Conservation (phyloP, 2,329 filamentous ascomycete genomes). For the Ambrosiella beaveri region DNA sequence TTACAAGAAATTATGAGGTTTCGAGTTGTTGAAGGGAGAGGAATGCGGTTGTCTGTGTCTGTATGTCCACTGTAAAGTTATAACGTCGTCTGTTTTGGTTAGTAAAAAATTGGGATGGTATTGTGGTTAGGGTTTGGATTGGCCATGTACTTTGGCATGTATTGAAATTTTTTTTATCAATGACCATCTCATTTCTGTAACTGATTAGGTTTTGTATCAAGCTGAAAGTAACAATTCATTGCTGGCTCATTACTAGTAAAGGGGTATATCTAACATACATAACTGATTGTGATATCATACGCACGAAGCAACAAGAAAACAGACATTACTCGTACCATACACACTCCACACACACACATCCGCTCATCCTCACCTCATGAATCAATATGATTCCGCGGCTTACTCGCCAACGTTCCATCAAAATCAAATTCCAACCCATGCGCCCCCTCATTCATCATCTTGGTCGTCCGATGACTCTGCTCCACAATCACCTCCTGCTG, state of each 20-base stretch:
- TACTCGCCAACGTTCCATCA: constrained; percentile 1
- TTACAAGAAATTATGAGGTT: constrained; percentile 16
- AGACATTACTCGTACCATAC: not conserved
- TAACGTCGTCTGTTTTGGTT: not conserved
- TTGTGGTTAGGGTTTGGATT: not conserved
- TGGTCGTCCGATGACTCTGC: not conserved
- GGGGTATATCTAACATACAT: constrained; percentile 5
- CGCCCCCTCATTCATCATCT: not conserved
- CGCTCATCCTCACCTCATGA: not conserved
- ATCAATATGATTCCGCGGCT: constrained; percentile 5
- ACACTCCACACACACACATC: not conserved
- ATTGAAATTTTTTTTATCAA: not conserved
- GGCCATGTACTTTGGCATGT: not conserved
- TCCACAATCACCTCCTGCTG: constrained; percentile 9
- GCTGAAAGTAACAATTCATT: not conserved
- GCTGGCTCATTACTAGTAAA: not conserved
- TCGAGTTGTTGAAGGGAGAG: not conserved
- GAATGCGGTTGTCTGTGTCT: constrained; percentile 1
- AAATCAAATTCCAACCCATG: constrained; percentile 2
- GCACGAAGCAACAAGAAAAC: not conserved
- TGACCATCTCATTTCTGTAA: too few relatives aligned
- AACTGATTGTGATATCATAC: constrained; percentile 3
- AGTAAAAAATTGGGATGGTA: not conserved
- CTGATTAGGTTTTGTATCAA: not conserved
- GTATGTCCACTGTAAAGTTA: constrained; percentile 1